Conservation (phyloP, 345 rosid species). For the Eucalyptus guilfoylei region DNA sequence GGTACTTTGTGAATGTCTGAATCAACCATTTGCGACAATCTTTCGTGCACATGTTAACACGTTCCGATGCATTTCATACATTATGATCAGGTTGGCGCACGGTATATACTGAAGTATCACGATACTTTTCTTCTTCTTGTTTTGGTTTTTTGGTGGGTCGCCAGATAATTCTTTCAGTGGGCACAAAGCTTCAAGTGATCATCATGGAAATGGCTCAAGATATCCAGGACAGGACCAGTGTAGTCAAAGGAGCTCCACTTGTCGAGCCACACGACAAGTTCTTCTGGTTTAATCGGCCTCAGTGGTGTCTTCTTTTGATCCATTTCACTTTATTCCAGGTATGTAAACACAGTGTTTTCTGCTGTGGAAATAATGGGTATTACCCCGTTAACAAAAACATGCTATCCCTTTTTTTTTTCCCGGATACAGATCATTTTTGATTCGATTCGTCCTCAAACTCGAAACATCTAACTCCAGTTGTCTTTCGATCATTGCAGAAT, state of each 20-base stretch:
- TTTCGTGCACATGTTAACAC: not conserved
- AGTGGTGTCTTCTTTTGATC: constrained; percentile 30
- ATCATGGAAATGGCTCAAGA: constrained; percentile 50
- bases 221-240: constrained; percentile 18
- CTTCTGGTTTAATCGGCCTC: constrained; percentile 55
- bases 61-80: not conserved
- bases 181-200: constrained; percentile 40
- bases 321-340: constrained; percentile 42
- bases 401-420: not conserved
- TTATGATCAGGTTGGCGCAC: not conserved
- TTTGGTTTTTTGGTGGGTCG: not conserved
- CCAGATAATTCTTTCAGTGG: constrained; percentile 43
- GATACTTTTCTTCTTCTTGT: not conserved
- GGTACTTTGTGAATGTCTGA: not conserved
- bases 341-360: not conserved
- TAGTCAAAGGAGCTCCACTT: constrained; percentile 37
- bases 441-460: not conserved
- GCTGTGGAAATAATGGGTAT: not conserved
- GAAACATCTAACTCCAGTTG: not conserved
- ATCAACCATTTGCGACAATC: not conserved
- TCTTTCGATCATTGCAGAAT: constrained; percentile 9
- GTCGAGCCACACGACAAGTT: constrained; percentile 45
- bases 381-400: not conserved
- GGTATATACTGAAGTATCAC: not conserved
- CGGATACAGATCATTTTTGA: not conserved